Evolutionary conservation across 2,329 filamentous ascomycete genomes (phyloP).

Genomic region (Emericellopsis atlantica): DNA sequence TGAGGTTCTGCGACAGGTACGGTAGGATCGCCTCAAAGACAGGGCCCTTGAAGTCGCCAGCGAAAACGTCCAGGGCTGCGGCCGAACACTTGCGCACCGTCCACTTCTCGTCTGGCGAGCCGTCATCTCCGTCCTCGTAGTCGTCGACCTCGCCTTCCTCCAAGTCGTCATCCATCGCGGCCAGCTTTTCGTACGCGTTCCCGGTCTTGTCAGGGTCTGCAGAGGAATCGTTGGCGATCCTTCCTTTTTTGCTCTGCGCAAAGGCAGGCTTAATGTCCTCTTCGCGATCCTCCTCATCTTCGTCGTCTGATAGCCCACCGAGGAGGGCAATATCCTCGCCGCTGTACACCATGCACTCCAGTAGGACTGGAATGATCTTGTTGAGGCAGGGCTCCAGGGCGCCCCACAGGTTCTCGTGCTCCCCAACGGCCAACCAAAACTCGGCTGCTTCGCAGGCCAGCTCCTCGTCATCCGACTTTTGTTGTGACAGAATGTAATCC

Average conservation of each 20-base stretch:
- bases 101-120: conserved; percentile 84
- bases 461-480: conserved; percentile 77
- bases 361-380: conserved; percentile 79
- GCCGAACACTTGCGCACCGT: conserved; percentile 95
- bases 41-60: conserved; percentile 73
- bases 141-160: conserved; percentile 82
- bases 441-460: conserved; percentile 90
- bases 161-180: conserved; percentile 56
- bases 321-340: conserved; percentile 84
- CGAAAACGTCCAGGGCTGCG: conserved; percentile 86
- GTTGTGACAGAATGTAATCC: conserved; percentile 85
- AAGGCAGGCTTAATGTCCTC: conserved; percentile 91
- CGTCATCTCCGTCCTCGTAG: conserved; percentile 58
- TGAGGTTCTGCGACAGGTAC: conserved; percentile 81
- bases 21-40: conserved; percentile 90
- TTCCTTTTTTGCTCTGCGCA: conserved; percentile 63
- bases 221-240: conserved; percentile 42
- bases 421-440: conserved; percentile 91
- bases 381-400: conserved; percentile 64
- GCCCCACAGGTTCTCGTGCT: conserved; percentile 69
- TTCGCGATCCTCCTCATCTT: conserved; percentile 77
- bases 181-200: conserved; percentile 41
- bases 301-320: conserved; percentile 76
- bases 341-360: conserved; percentile 93
- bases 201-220: conserved; percentile 38